Conservation (phyloP, 805 yeast genomes). For the Candida palmyrensis region DNA sequence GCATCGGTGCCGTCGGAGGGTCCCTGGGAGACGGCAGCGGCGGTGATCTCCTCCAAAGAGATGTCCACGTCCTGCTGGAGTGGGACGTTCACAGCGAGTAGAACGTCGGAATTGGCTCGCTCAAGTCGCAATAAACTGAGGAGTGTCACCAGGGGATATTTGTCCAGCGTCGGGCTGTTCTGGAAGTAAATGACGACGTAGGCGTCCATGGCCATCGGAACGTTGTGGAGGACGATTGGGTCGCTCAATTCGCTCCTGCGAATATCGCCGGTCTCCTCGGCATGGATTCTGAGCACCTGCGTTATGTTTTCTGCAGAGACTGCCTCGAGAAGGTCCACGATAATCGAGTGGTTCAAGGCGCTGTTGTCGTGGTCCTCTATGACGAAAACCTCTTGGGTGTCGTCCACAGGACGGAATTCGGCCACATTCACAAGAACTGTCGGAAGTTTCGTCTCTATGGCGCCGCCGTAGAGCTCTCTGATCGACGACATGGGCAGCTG, state of each 20-base stretch:
- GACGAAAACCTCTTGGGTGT: slow-evolving; percentile 88
- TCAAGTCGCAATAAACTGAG: slow-evolving; percentile 53
- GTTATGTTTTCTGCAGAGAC: slow-evolving; percentile 34
- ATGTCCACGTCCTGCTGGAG: slow-evolving; percentile 6
- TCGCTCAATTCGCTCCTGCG: slow-evolving; percentile 5
- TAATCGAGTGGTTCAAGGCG: slow-evolving; percentile 45
- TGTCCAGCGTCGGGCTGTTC: slow-evolving; percentile 15
- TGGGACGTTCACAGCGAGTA: slow-evolving; percentile 59
- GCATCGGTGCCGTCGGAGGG: background rate
- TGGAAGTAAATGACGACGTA: slow-evolving; percentile 35
- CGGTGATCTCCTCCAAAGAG: background rate
- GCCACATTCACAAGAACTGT: slow-evolving; percentile 64
- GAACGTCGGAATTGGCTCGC: slow-evolving; percentile 52
- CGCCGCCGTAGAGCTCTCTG: slow-evolving; percentile 78
- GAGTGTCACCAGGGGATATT: slow-evolving; percentile 42
- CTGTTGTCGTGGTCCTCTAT: slow-evolving; percentile 20
- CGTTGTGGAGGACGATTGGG: background rate
- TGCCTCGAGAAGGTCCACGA: slow-evolving; percentile 60
- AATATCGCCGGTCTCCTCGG: slow-evolving; percentile 46
- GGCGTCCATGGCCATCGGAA: slow-evolving; percentile 12
- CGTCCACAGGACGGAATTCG: slow-evolving; percentile 76
- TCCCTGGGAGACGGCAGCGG: no score
- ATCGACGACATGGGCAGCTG: no score
- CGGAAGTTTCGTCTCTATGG: slow-evolving; percentile 59
- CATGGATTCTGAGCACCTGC: slow-evolving; percentile 46